phyloP scores from a whole-genome alignment of 1,284 basidiomycete species.

The Exobasidium cylindrosporum region DNA sequence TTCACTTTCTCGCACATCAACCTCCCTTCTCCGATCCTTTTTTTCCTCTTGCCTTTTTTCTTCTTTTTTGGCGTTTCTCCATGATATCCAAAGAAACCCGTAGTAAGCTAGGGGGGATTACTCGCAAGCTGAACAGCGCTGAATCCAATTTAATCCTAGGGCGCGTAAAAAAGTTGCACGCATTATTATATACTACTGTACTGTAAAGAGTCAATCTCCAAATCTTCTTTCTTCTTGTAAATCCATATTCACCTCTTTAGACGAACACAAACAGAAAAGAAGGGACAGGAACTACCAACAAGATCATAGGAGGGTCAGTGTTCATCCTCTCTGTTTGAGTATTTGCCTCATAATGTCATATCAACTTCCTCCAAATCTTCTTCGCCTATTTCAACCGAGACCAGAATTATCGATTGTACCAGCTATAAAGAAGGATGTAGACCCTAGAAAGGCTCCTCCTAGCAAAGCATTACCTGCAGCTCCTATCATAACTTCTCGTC shows the following conservation, averaged over 20 bases:
- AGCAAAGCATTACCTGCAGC: background rate
- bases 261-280: too few relatives aligned
- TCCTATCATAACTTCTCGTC: slow-evolving; percentile 23
- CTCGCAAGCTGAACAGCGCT: too few relatives aligned
- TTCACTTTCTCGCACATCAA: background rate
- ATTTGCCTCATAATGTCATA: too few relatives aligned
- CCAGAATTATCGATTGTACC: slow-evolving; percentile 37
- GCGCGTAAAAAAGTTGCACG: too few relatives aligned
- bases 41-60: background rate
- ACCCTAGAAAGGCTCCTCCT: slow-evolving; percentile 20
- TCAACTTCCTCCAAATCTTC: slow-evolving; percentile 47
- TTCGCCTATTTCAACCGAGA: slow-evolving; percentile 49
- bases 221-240: background rate
- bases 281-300: too few relatives aligned
- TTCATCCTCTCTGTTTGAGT: too few relatives aligned
- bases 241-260: too few relatives aligned
- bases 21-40: background rate
- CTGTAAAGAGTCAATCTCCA: background rate
- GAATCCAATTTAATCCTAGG: too few relatives aligned
- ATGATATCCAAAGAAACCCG: too few relatives aligned
- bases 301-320: too few relatives aligned
- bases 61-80: background rate
- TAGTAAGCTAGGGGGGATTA: too few relatives aligned
- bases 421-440: slow-evolving; percentile 31
- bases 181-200: too few relatives aligned